Evolutionary conservation across 208 protist genomes (phyloP).

Genomic region (Trypanosoma platydactyli): DNA sequence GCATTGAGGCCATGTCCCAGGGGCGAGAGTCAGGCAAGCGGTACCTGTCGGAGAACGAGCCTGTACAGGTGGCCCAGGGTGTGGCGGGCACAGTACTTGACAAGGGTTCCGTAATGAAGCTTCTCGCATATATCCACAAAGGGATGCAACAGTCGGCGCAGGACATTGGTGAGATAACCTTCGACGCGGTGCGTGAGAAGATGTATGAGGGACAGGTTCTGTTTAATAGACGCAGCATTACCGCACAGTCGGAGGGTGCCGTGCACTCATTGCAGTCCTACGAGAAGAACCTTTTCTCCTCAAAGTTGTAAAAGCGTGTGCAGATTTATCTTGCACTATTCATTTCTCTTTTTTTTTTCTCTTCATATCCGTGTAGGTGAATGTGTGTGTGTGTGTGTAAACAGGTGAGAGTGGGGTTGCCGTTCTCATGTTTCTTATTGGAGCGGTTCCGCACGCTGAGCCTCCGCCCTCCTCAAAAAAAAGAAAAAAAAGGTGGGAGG

Average conservation of each 20-base stretch:
- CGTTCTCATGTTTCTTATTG: no score
- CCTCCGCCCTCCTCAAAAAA: no score
- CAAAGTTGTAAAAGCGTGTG: conserved; percentile 55
- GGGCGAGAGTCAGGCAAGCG: conserved; percentile 87
- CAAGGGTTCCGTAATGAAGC: conserved; percentile 87
- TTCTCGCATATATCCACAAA: conserved; percentile 90
- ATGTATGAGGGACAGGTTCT: conserved; percentile 92
- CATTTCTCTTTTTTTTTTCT: no score
- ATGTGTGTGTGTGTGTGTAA: no score
- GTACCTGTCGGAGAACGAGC: conserved; percentile 90
- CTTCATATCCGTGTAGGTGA: no score
- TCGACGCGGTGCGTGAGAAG: conserved; percentile 77
- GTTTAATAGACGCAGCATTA: conserved; percentile 90
- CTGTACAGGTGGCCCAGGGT: conserved; percentile 92
- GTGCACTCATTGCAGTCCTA: conserved; percentile 93
- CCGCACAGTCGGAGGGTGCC: conserved; percentile 91
- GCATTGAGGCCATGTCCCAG: conserved; percentile 94
- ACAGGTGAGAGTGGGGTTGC: no score
- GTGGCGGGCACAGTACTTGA: conserved; percentile 91
- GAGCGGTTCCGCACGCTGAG: no score
- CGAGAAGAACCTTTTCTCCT: conserved; percentile 88
- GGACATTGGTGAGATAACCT: conserved; percentile 90
- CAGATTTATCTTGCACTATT: no score
- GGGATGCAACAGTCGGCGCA: conserved; percentile 93
- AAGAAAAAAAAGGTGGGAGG: no score